Conservation (phyloP, 2,329 filamentous ascomycete species). For the Fusarium sp. region DNA sequence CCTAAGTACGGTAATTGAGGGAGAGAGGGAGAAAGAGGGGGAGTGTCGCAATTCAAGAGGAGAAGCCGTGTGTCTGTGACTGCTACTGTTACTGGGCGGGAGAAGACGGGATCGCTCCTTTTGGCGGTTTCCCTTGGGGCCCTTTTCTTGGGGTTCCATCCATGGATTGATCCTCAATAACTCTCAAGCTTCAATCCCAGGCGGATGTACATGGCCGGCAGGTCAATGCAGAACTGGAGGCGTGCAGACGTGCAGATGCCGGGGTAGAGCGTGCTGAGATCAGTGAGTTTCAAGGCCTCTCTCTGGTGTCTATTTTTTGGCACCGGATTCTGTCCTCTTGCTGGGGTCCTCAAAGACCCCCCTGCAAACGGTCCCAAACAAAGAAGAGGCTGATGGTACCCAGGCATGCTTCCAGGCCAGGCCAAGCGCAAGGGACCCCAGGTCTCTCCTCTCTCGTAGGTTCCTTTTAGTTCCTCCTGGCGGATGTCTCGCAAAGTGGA, state of each 20-base stretch:
- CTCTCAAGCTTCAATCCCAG: constrained; percentile 15
- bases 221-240: constrained; percentile 13
- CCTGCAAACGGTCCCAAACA: constrained; percentile 1
- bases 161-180: background rate
- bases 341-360: background rate
- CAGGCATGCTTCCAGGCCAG: background rate
- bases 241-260: constrained; percentile 7
- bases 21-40: constrained; percentile 5
- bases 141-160: background rate
- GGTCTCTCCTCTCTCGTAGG: constrained; percentile 6
- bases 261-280: background rate
- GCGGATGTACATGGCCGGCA: constrained; percentile 16
- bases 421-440: constrained; percentile 19
- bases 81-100: constrained; percentile 26
- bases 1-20: constrained; percentile 20
- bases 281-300: constrained; percentile 17
- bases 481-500: constrained; percentile 29
- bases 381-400: constrained; percentile 6
- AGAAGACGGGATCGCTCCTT: constrained; percentile 18
- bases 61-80: constrained; percentile 17
- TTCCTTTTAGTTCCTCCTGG: constrained; percentile 3
- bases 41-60: constrained; percentile 25
- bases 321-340: background rate
- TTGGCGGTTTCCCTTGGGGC: background rate
- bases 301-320: background rate